A percentile compares a stretch with the other conserved stretches of the same genome.
These are phyloP conservation scores for Poteriospumella lacustris DNA, from an alignment of 108 stramenopile genomes.

Conservation along the genomic window DNA sequence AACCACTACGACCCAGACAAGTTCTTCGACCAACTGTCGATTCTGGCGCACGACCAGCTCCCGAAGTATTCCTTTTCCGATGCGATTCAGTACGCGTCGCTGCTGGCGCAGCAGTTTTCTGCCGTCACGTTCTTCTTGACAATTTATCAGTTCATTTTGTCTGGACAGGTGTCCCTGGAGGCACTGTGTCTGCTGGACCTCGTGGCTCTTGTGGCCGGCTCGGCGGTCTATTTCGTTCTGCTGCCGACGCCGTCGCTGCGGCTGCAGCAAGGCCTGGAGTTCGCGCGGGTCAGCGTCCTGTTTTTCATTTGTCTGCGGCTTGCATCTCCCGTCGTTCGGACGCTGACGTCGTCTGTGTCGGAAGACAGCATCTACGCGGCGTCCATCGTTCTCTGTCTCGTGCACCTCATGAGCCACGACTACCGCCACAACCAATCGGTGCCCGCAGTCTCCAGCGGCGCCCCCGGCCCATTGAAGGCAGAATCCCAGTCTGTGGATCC, in stretches of 20 bases:
- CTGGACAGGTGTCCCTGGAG: neutral
- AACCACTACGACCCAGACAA: slow-evolving; percentile 42
- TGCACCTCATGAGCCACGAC: slow-evolving; percentile 53
- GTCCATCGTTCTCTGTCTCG: slow-evolving; percentile 34
- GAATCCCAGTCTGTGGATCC: neutral
- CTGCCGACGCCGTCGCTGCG: neutral
- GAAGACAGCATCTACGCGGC: slow-evolving; percentile 53
- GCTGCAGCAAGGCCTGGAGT: neutral
- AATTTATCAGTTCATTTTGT: neutral
- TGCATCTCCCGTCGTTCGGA: slow-evolving; percentile 51
- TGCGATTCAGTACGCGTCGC: neutral
- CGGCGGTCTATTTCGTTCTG: slow-evolving; percentile 34
- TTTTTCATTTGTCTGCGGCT: neutral
- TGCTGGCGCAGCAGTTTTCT: slow-evolving; percentile 29
- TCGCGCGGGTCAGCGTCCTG: neutral
- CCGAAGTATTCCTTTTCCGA: neutral
- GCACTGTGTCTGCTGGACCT: slow-evolving; percentile 27
- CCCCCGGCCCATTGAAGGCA: neutral
- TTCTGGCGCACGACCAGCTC: neutral
- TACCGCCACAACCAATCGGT: no score
- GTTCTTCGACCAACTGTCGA: slow-evolving; percentile 42
- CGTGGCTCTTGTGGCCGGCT: slow-evolving; percentile 30
- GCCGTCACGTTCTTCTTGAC: neutral
- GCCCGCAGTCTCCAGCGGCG: no score
- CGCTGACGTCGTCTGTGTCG: slow-evolving; percentile 48